Evolutionary conservation across 257 asterid genomes (phyloP), one percentile per base, ranked within the genome.

Genomic region (Primulina eburnea): DNA sequence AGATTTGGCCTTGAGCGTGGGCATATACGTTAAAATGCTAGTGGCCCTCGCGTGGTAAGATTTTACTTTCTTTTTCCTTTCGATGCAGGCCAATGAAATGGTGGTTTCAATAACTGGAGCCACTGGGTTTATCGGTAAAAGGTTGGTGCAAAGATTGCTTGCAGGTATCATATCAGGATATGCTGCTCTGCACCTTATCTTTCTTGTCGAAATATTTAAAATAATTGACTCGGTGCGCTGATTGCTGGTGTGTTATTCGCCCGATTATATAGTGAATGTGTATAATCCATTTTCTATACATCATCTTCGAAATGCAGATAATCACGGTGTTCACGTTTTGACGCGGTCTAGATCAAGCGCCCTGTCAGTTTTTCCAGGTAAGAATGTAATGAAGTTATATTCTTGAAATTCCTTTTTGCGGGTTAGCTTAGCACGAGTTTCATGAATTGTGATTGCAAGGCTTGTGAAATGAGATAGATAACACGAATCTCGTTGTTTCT

Each of bases 101-200:
- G 81, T 83, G 50, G 89, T 93, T 75, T 87, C 98, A 14, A 74
- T 90, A 38, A 89, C 97, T 12, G 98, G 98, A 66, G 98, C 96
- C 35, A 93, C 98, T 14, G 97, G 98, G 47, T 93, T 93, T 82
- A 79, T 93, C 62, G 98, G 98, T 58, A 93, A 81, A 89, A 80
- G 90, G 76, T 82, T 93, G 92, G 97, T 93, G 75, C 87, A 82
- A 81, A 87, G 89, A 85, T 85, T 93, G 86, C 90, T 82, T 47
- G 78, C 75, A 71, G 88, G 88, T 84, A 33, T 60, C 35, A 6
- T 57, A 43, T 28, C 30, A 28, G 30, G 2, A 28, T 28, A 10
- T 55, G 18, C 50, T 63, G 30, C 61, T 65, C 56, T 35, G 32
- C 20, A 26, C 55, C 4, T 37, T 59, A 17, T 76, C 35, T 68